Conservation (phyloP, 169 alveolate genomes). For the Plasmodium adleri region DNA sequence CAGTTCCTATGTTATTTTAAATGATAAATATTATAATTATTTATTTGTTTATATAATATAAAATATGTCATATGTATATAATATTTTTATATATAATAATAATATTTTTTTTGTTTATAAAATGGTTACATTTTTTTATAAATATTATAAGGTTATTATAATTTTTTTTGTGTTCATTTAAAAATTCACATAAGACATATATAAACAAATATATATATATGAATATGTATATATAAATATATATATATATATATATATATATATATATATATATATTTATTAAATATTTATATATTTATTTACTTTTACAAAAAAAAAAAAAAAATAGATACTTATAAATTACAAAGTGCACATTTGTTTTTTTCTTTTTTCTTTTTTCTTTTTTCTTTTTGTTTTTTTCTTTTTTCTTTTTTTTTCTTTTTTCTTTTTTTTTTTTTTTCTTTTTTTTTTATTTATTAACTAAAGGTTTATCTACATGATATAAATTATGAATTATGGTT, state of each 20-base stretch:
- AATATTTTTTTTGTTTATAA: background rate
- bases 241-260: too few relatives aligned
- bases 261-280: background rate
- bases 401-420: background rate
- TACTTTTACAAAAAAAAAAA: slow-evolving; percentile 6
- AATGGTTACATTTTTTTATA: background rate
- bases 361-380: background rate
- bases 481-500: slow-evolving; percentile 65
- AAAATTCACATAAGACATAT: background rate
- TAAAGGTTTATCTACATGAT: slow-evolving; percentile 75
- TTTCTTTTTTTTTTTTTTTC: background rate
- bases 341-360: background rate
- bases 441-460: slow-evolving; percentile 35
- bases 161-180: too few relatives aligned
- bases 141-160: too few relatives aligned
- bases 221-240: background rate
- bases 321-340: background rate
- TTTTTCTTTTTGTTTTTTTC: background rate
- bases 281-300: background rate
- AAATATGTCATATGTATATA: background rate
- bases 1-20: slow-evolving; percentile 86
- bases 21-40: background rate
- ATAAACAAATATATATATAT: too few relatives aligned
- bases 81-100: background rate
- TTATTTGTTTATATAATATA: background rate